Percentiles rank a stretch among this genome's conserved stretches.
These are phyloP conservation scores for Bolboschoenoplectus hybrid DNA, from an alignment of 202 grass and related monocot species.

Conservation along the genomic window DNA sequence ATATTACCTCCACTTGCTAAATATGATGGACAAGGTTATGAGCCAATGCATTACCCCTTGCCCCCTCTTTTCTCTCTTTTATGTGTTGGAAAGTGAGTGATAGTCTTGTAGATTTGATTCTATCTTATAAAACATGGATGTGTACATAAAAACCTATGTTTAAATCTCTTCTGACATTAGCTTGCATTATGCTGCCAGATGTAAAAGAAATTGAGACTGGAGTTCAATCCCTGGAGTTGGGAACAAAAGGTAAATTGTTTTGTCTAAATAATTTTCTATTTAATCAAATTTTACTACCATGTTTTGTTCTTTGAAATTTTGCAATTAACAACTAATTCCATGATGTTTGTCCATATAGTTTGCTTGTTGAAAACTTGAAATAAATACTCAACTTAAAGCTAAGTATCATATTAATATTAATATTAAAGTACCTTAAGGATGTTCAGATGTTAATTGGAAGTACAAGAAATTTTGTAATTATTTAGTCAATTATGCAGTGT, in stretches of 20 bases:
- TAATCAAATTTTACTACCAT: background rate
- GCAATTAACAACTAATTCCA: background rate
- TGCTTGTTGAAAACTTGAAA: background rate
- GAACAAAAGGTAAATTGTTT: conserved; percentile 57
- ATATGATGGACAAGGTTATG: background rate
- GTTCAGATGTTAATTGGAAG: background rate
- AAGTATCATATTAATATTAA: background rate
- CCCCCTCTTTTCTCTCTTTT: background rate
- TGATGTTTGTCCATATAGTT: background rate
- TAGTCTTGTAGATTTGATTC: background rate
- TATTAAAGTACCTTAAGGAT: background rate
- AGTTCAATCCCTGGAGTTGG: conserved; percentile 74
- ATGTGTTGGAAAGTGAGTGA: background rate
- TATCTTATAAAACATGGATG: background rate
- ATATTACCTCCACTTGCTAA: conserved; percentile 19
- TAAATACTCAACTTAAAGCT: background rate
- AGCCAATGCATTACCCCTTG: background rate
- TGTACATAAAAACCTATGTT: background rate
- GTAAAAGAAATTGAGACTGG: conserved; percentile 69
- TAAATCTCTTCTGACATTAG: conserved; percentile 5
- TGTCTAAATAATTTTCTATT: background rate
- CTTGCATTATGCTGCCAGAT: conserved; percentile 52
- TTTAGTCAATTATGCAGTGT: background rate
- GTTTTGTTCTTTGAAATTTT: conserved; percentile 34
- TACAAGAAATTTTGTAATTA: background rate